A percentile compares a stretch with the other conserved stretches of the same genome.
Evolutionary conservation across 192 early-diverging fungal species (phyloP).

Genomic region (Coemansia sp.): DNA sequence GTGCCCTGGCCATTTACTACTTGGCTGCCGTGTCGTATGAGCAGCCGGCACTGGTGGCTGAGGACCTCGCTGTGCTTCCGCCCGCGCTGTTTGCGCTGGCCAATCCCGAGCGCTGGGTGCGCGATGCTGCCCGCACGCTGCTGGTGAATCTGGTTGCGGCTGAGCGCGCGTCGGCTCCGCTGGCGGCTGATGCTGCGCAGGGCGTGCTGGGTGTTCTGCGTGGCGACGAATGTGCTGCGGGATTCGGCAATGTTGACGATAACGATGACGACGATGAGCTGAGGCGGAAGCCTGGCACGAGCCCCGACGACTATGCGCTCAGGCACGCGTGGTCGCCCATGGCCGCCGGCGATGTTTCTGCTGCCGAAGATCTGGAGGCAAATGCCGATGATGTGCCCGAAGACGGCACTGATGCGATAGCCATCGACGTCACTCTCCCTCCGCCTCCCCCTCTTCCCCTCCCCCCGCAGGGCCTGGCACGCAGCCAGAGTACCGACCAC

Average conservation of each 20-base stretch:
- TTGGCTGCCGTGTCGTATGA: conserved; percentile 48
- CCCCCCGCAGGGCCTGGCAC: no score
- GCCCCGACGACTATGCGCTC: not conserved
- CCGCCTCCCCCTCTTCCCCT: no score
- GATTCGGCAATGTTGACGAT: conserved; percentile 43
- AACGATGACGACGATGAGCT: not conserved
- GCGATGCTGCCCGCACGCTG: conserved; percentile 44
- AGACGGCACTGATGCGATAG: not conserved
- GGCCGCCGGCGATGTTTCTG: no score
- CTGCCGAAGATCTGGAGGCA: not conserved
- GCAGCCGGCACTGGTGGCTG: conserved; percentile 21
- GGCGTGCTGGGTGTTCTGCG: conserved; percentile 29
- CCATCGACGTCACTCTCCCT: conserved; percentile 26
- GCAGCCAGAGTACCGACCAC: conserved; percentile 18
- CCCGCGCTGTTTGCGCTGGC: conserved; percentile 38
- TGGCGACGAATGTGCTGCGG: conserved; percentile 33
- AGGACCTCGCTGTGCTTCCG: conserved; percentile 24
- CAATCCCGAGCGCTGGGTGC: conserved; percentile 39
- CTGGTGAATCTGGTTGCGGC: conserved; percentile 39
- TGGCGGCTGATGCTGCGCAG: conserved; percentile 30
- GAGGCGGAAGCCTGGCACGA: not conserved
- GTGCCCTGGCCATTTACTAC: conserved; percentile 36
- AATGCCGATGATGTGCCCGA: not conserved
- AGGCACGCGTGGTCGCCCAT: conserved; percentile 28
- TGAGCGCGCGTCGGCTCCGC: conserved; percentile 13